Percentiles rank a stretch among this genome's conserved stretches.
These are phyloP conservation scores for Geotrichum bryndzae DNA, from an alignment of 1,139 yeast species.

Conservation along the genomic window DNA sequence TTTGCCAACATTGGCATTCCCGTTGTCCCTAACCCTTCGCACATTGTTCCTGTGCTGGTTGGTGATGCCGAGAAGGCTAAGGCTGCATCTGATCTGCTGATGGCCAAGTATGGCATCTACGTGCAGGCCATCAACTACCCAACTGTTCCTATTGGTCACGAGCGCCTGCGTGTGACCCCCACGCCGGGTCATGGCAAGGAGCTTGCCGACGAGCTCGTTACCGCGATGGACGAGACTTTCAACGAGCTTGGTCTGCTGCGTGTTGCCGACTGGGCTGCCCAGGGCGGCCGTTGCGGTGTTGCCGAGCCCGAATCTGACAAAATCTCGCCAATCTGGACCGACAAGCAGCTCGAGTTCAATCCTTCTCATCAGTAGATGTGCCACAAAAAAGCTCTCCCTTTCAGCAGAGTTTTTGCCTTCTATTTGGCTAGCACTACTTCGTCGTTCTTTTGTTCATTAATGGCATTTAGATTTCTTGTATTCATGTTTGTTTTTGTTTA, in stretches of 20 bases:
- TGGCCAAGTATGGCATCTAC: constrained; percentile 78
- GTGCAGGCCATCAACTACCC: constrained; percentile 99
- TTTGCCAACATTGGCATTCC: constrained; percentile 76
- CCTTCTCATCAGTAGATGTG: background rate
- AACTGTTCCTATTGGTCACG: constrained; percentile 93
- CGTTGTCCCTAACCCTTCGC: constrained; percentile 95
- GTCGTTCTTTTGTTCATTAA: background rate
- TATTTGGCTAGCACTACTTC: background rate
- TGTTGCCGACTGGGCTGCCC: constrained; percentile 66
- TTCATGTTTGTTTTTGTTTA: background rate
- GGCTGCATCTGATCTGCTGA: constrained; percentile 79
- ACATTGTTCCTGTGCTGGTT: constrained; percentile 88
- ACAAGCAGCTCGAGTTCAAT: constrained; percentile 48
- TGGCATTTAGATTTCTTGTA: background rate
- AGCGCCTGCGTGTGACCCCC: constrained; percentile 93
- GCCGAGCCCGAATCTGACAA: constrained; percentile 46
- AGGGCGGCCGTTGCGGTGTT: constrained; percentile 87
- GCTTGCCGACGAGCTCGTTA: constrained; percentile 67
- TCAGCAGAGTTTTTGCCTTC: background rate
- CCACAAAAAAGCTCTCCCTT: background rate
- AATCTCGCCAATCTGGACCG: constrained; percentile 70
- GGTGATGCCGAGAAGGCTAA: constrained; percentile 94
- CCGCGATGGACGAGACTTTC: constrained; percentile 77
- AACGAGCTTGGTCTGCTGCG: constrained; percentile 67
- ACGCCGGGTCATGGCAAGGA: constrained; percentile 91